Base-by-base conservation (phyloP, 2,329 filamentous ascomycete species). In the Apiospora phragmitis region DNA sequence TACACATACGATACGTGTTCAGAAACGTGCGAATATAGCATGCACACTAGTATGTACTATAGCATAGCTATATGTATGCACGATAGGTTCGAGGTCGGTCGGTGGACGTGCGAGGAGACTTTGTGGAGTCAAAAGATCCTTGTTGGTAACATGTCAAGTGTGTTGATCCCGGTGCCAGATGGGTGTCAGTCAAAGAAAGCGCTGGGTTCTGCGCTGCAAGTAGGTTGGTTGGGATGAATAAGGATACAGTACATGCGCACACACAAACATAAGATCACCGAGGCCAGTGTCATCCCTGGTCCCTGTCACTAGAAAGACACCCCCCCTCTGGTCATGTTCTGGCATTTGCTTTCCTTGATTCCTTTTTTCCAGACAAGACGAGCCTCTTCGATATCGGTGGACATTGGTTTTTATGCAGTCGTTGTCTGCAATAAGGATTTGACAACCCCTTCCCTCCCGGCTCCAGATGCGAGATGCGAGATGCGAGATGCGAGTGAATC, bases 101-200 rank as follows among this genome's bases (percentile, higher is more conserved):
- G 55, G 32, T 62, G 55, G 55, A 62, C 18, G 55, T 24, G 55
- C 38, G 55, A 38, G 55, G 29, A 38, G 32, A 38, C 32, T 62
- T 62, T 38, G 68, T 69, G 67, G 74, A 73, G 75, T 72, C 72
- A 76, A 71, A 72, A 62, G 67, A 77, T 72, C 77, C 77, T 73
- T 78, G 76, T 73, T 29, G 21, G 62, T 68, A 71, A 73, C 76
- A 74, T 75, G 74, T 73, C 74, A 72, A 49, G 67, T 45, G 67
- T 74, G 73, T 45, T 72, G 74, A 77, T 77, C 76, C 76, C 77
- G 76, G 74, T 70, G 70, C 68, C 71, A 77, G 71, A 74, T 73
- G 65, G 69, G 73, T 70, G 75, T 76, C 73, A 75, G 51, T 59
- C 49, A 16, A 55, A 55, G 49, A 29, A 55, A 16, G 49, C 49